Base-by-base conservation (phyloP, 169 alveolate species). In the Plasmodium gonderi region DNA sequence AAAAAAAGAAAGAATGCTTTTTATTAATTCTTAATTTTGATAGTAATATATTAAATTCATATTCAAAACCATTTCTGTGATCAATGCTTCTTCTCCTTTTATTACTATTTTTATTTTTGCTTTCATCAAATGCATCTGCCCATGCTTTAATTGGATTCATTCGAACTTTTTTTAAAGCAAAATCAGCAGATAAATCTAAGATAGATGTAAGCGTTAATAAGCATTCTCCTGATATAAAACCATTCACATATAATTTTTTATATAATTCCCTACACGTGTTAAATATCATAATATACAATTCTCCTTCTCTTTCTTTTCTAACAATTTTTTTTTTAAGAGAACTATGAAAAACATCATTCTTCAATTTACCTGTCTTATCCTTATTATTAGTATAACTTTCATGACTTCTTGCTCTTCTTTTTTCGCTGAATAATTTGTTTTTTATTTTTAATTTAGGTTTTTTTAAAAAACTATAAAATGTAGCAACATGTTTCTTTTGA, bases 201-300 rank as follows among this genome's bases (percentile, higher is more conserved):
- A 94, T 80, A 65, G 95, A 91, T 79, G 94, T 96, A 33, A 96
- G 91, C 12, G 95, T 77, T 82, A 96, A 87, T 42, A 96, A 94
- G 26, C 97, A 95, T 75, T 95, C 95, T 14, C 98, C 98, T 51
- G 96, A 96, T 38, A 96, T 96, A 79, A 94, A 91, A 33, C 94
- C 95, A 23, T 94, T 91, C 20, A 96, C 93, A 81, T 96, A 96
- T 64, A 96, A 92, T 26, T 95, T 94, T 75, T 94, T 92, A 82
- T 96, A 96, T 91, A 95, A 95, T 91, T 96, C 96, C 54, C 96
- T 91, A 89, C 96, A 94, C 2, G 97, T 96, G 77, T 96, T 96
- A 95, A 96, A 96, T n/a, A 96, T 92, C 97, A 96, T 96, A 68
- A 96, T 91, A 85, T 96, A 96, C 54, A 96, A 69, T 72, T 96